Base-by-base conservation (phyloP, 768 basidiomycete species). In the Trametes cingulata region DNA sequence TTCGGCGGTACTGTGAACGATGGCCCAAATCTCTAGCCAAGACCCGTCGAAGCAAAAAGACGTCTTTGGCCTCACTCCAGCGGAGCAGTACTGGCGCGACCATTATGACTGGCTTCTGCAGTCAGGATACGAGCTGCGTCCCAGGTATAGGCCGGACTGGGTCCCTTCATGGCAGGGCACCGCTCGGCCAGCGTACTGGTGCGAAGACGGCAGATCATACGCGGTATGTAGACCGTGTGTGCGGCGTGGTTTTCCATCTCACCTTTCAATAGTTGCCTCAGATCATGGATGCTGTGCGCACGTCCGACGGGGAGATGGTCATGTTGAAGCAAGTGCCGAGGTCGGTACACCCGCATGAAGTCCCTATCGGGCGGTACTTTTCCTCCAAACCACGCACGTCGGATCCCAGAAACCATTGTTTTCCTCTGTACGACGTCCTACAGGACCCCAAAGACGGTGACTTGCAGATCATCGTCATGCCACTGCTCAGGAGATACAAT, bases 381-480 rank as follows among this genome's bases (percentile, higher is more conserved):
- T 56, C 49, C 36, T 43, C 13, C 22, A 29, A 42, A 8, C 36
- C 46, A 2, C 43, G 64, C 12, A 29, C 19, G 5, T 19, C 33
- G 6, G 68, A 67, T 49, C 39, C 60, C 10, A 37, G 54, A 3
- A 66, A 68, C 45, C 67, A 64, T 45, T 62, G 60, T 27, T 49
- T 56, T n/a, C 67, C 62, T 2, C 53, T 66, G 19, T 36, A 55
- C 12, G 65, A 64, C 22, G 17, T 35, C 10, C 51, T 68, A 10
- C 19, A 27, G 4, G 56, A 58, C 15, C 52, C 49, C 3, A 8
- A 22, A 12, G 60, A 64, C 25, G 47, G 24, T 17, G 60, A 64
- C 22, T 45, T 52, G 9, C 33, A n/a, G 19, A 41, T 72, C 7
- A 52, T 78, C 15, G 76, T 77, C 8, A 71, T 75, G 64, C 77